Evolutionary conservation across 2,329 filamentous ascomycete genomes (phyloP), one percentile per base, ranked within the genome.

Genomic region (Apiospora kogelbergensis): DNA sequence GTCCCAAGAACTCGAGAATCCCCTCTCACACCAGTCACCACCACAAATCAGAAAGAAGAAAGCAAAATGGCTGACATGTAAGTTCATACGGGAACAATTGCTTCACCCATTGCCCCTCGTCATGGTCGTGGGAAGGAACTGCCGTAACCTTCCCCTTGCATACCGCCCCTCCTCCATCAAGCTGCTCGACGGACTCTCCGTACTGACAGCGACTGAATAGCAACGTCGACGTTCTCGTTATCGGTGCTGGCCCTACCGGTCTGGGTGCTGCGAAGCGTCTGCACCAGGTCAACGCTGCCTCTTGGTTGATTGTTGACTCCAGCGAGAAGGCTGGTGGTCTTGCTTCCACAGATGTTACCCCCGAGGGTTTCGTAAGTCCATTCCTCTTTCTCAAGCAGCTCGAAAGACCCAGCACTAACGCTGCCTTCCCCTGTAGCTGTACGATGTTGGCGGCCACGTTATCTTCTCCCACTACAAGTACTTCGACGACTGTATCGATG

Each of bases 391-490:
- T 26, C 68, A 44, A n/a, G 26, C 44, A 20, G 30, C 60, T 64
- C 20, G 22, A 3, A n/a, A 42, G 15, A 37, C 17, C 24, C 17
- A 22, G 22, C 6, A 15, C 41, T 57, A 37, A 45, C 15, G 2
- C n/a, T 41, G 33, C 40, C 9, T 63, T 3, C 22, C 40, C 22
- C 45, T 41, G 15, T 78, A 97, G 95, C 90, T 99, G 77, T 99
- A 98, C 89, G 96, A 99, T 84, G 96, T 99, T 77, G 95, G 95
- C 81, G 95, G 95, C 77, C 95, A 98, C 84, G 95, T 98, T 84
- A 98, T 98, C 85, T 98, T 98, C 89, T 98, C 95, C 76, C 95
- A 98, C 89, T 99, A 99, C 92, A 98, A 98, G 86, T 99, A 99
- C 90, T 99, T 99, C 82, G 96, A 99, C 85, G 96, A 99, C 87